These are phyloP conservation scores for Fraxinus excelsior DNA, from an alignment of 257 asterid genomes.

Conservation along the genomic window DNA sequence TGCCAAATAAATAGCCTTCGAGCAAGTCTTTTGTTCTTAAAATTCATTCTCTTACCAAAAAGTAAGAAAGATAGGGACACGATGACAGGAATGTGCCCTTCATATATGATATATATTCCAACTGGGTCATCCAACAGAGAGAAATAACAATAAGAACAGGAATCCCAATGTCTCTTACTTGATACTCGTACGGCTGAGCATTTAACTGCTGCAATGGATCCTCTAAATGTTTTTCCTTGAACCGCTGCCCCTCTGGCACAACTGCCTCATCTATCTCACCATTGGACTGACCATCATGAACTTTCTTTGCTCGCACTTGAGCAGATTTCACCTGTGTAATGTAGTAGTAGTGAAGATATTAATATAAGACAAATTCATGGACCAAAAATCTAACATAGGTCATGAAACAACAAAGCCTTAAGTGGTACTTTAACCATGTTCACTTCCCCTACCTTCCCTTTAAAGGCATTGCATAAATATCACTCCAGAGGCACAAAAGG, in stretches of 20 bases:
- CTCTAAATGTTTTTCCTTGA: conserved; percentile 40
- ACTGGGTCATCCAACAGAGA: background rate
- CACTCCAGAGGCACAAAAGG: background rate
- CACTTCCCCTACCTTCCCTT: background rate
- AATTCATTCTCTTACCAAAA: background rate
- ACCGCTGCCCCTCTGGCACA: conserved; percentile 41
- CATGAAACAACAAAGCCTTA: background rate
- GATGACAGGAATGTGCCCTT: conserved; percentile 1
- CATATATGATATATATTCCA: background rate
- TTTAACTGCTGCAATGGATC: conserved; percentile 40
- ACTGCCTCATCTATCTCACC: conserved; percentile 52
- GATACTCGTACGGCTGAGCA: conserved; percentile 43
- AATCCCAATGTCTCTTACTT: conserved; percentile 39
- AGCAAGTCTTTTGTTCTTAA: conserved; percentile 12
- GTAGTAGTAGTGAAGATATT: background rate
- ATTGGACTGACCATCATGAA: conserved; percentile 51
- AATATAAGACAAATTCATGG: background rate
- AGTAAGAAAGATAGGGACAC: background rate
- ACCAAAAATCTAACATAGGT: background rate
- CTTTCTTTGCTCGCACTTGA: conserved; percentile 54
- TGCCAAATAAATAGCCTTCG: background rate
- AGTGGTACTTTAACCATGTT: background rate
- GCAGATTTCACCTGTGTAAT: conserved; percentile 51
- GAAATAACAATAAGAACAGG: conserved; percentile 8
- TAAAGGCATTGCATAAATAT: background rate